Conservation (phyloP, 495 filamentous ascomycete species). For the Aspergillus haitiensis region DNA sequence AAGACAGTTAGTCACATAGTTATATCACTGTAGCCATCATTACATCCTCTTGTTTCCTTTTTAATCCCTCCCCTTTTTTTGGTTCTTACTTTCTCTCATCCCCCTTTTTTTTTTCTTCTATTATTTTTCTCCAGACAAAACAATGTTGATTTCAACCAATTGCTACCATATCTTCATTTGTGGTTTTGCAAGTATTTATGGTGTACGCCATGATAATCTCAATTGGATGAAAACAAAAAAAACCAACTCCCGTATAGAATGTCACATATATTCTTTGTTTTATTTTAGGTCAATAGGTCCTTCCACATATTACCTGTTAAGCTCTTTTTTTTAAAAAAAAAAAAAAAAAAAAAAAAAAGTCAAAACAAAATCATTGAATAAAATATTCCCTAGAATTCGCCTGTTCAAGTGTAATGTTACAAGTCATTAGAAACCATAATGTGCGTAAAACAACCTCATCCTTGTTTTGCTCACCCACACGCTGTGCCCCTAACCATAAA, state of each 20-base stretch:
- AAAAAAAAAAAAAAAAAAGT: slow-evolving; percentile 4
- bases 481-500: neutral
- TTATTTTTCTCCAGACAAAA: neutral
- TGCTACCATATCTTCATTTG: neutral
- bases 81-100: neutral
- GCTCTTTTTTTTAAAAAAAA: no score
- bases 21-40: neutral
- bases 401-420: slow-evolving; percentile 20
- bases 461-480: slow-evolving; percentile 5
- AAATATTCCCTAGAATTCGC: slow-evolving; percentile 7
- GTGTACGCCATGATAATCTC: slow-evolving; percentile 17
- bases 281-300: neutral
- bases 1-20: slow-evolving; percentile 40
- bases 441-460: slow-evolving; percentile 5
- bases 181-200: slow-evolving; percentile 4
- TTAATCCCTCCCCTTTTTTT: neutral
- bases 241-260: slow-evolving; percentile 1
- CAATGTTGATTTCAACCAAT: neutral
- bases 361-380: neutral
- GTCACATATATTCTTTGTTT: slow-evolving; percentile 5
- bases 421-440: slow-evolving; percentile 17
- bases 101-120: neutral
- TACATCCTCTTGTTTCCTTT: neutral
- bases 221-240: slow-evolving; percentile 8
- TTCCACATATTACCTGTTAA: neutral